Percentiles rank a stretch among this genome's conserved stretches.
phyloP scores from a whole-genome alignment of 805 yeast species.

The Ogataea nakhonphanomensis region DNA sequence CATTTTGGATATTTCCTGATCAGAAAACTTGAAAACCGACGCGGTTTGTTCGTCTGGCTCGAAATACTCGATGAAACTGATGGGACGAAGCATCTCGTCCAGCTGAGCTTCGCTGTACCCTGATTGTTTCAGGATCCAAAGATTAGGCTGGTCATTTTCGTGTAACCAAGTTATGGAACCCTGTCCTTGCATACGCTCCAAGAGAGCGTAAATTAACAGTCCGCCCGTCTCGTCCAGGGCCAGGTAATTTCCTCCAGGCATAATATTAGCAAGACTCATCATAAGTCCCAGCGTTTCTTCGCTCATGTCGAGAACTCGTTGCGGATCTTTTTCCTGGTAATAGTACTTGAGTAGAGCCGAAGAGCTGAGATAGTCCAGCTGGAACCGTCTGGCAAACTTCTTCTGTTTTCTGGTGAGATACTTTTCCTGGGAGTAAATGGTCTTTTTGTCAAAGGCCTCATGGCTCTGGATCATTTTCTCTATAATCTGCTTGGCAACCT shows the following conservation, averaged over 20 bases:
- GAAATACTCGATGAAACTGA: constrained; percentile 75
- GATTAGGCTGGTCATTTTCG: constrained; percentile 91
- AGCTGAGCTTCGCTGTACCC: constrained; percentile 55
- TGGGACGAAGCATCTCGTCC: constrained; percentile 56
- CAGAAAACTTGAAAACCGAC: constrained; percentile 41
- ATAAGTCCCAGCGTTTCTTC: constrained; percentile 79
- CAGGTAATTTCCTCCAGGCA: constrained; percentile 86
- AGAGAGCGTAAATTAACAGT: constrained; percentile 72
- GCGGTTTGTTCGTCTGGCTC: constrained; percentile 66
- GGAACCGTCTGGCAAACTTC: constrained; percentile 82
- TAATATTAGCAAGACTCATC: constrained; percentile 74
- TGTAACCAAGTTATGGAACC: constrained; percentile 69
- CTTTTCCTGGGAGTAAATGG: constrained; percentile 86
- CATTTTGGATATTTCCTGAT: constrained; percentile 52
- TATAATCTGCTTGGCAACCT: constrained; percentile 72
- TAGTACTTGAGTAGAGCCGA: constrained; percentile 64
- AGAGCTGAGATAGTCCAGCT: constrained; percentile 71
- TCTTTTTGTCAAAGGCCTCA: constrained; percentile 82
- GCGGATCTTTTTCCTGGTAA: constrained; percentile 72
- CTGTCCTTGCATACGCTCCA: constrained; percentile 87
- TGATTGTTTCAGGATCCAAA: constrained; percentile 64
- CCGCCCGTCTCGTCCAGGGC: constrained; percentile 96
- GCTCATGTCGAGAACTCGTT: constrained; percentile 72
- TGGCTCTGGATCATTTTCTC: constrained; percentile 81
- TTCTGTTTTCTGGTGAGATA: constrained; percentile 88